Evolutionary conservation across 2,329 filamentous ascomycete species (phyloP).

Genomic region (Zopfia rhizophila): DNA sequence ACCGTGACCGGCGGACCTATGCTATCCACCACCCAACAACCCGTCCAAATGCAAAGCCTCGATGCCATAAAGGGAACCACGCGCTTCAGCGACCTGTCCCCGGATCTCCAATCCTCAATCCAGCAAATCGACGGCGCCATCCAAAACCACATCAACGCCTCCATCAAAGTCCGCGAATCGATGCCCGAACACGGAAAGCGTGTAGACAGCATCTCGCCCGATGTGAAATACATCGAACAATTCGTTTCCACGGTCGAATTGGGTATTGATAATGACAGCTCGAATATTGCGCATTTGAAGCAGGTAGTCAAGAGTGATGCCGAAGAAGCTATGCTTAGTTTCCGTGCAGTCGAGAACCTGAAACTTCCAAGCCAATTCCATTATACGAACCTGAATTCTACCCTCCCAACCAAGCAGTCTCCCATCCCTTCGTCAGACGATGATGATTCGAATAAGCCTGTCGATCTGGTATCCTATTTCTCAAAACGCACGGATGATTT

Average conservation of each 20-base stretch:
- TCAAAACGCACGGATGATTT: constrained; percentile 52
- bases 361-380: constrained; percentile 74
- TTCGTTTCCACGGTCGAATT: constrained; percentile 72
- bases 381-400: constrained; percentile 52
- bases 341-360: constrained; percentile 79
- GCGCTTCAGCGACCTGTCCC: constrained; percentile 88
- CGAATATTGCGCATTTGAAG: constrained; percentile 67
- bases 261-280: constrained; percentile 70
- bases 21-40: constrained; percentile 38
- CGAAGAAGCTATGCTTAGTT: constrained; percentile 75
- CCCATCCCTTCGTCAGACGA: constrained; percentile 48
- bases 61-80: constrained; percentile 85
- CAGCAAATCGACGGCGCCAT: constrained; percentile 83
- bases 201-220: constrained; percentile 71
- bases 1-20: constrained; percentile 32
- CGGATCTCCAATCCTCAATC: constrained; percentile 82
- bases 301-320: constrained; percentile 71
- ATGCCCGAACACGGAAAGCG: constrained; percentile 71
- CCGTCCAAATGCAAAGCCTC: constrained; percentile 39
- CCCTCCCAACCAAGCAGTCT: constrained; percentile 30
- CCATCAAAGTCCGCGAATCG: constrained; percentile 77
- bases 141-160: constrained; percentile 78
- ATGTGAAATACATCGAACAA: constrained; percentile 71
- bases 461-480: constrained; percentile 61
- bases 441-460: constrained; percentile 47